These are phyloP conservation scores for Scutellaria galericulata DNA, from an alignment of 257 asterid species.

Conservation along the genomic window DNA sequence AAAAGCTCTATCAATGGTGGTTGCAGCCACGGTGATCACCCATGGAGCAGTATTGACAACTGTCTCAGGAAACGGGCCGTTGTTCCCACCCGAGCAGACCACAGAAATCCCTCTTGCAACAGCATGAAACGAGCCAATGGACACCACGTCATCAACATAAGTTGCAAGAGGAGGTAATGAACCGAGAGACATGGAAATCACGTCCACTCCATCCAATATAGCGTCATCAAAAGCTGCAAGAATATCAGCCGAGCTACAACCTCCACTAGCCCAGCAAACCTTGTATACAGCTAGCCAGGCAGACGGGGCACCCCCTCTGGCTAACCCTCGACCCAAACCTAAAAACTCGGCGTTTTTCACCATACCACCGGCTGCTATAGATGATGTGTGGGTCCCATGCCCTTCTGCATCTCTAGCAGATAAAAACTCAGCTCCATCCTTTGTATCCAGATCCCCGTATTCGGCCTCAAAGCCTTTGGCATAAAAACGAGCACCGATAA, in stretches of 20 bases:
- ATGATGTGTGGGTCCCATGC: constrained; percentile 54
- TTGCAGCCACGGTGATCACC: constrained; percentile 48
- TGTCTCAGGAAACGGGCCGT: constrained; percentile 45
- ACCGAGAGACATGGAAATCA: constrained; percentile 41
- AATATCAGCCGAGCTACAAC: constrained; percentile 47
- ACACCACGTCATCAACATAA: constrained; percentile 35
- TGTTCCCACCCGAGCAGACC: constrained; percentile 50
- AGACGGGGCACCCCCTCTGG: constrained; percentile 50
- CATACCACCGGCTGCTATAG: constrained; percentile 40
- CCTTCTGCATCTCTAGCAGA: constrained; percentile 52
- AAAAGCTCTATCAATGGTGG: constrained; percentile 37
- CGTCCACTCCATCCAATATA: constrained; percentile 43
- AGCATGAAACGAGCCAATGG: constrained; percentile 46
- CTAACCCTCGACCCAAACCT: constrained; percentile 42
- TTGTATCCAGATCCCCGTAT: constrained; percentile 33
- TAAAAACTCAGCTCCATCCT: constrained; percentile 35
- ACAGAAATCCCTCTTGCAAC: constrained; percentile 44
- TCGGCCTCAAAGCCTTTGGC: constrained; percentile 46
- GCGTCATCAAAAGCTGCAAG: constrained; percentile 53
- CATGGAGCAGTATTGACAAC: constrained; percentile 46
- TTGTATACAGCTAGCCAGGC: constrained; percentile 48
- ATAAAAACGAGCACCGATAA: constrained; percentile 52
- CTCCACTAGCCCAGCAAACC: constrained; percentile 49
- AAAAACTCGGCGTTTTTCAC: constrained; percentile 34
- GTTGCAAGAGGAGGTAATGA: constrained; percentile 34